Evolutionary conservation across 768 basidiomycete species (phyloP).

Genomic region (Amanita brunnescens): DNA sequence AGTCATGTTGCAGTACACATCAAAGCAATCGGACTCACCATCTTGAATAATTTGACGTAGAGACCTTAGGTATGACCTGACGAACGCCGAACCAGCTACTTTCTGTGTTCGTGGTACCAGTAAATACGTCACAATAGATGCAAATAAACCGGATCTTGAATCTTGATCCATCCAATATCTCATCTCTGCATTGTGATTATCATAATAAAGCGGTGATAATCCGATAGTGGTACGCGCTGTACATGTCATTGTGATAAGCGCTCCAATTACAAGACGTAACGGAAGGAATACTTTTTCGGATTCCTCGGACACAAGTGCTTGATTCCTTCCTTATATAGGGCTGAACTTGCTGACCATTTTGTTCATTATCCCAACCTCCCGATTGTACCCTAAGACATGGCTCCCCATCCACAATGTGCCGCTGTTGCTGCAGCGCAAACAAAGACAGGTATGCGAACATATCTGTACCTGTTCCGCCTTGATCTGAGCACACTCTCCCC

Average conservation of each 20-base stretch:
- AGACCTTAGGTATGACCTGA: slow-evolving; percentile 27
- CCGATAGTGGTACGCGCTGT: neutral
- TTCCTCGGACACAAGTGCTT: neutral
- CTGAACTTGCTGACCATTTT: neutral
- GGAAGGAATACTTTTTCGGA: neutral
- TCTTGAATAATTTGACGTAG: slow-evolving; percentile 22
- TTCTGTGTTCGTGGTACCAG: neutral
- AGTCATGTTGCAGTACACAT: neutral
- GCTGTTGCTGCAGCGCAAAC: slow-evolving; percentile 47
- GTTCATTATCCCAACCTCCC: neutral
- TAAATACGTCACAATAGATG: neutral
- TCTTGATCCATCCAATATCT: neutral
- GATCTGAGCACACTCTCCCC: neutral
- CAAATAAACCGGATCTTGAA: neutral
- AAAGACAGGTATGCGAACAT: slow-evolving; percentile 32
- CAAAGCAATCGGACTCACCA: slow-evolving; percentile 25
- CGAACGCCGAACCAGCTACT: slow-evolving; percentile 16
- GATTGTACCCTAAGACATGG: slow-evolving; percentile 24
- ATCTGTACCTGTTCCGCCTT: neutral
- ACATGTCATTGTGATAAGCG: neutral
- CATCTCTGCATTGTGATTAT: no score
- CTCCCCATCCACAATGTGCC: slow-evolving; percentile 46
- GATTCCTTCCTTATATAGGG: neutral
- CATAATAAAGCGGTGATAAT: no score
- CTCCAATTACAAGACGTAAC: neutral